A percentile compares a stretch with the other conserved stretches of the same genome.
Conservation (phyloP, 257 asterid genomes). For the Solanum dulcamara region DNA sequence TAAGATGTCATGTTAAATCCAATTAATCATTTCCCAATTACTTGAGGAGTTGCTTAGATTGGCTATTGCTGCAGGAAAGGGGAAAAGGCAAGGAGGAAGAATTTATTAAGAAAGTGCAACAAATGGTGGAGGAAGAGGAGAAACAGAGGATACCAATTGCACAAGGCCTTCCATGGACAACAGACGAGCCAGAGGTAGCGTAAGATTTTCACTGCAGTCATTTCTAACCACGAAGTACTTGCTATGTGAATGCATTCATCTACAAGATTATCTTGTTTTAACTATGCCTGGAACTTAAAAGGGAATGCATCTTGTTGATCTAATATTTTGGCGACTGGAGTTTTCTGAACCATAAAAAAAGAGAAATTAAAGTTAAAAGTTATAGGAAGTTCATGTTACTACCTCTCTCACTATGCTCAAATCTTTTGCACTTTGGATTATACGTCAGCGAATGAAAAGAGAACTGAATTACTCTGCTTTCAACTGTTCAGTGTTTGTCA, state of each 20-base stretch:
- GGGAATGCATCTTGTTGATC: not conserved
- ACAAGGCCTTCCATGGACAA: conserved; percentile 97
- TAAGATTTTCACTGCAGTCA: not conserved
- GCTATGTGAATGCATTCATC: not conserved
- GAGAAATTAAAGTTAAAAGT: not conserved
- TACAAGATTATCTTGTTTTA: not conserved
- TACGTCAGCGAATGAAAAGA: not conserved
- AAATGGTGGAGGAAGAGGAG: conserved; percentile 73
- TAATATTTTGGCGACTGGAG: not conserved
- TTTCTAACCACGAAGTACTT: not conserved
- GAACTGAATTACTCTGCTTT: not conserved
- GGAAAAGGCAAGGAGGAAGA: conserved; percentile 85
- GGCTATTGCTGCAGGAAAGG: conserved; percentile 51
- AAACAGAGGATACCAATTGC: conserved; percentile 74
- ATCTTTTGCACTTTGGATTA: not conserved
- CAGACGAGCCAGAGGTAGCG: conserved; percentile 92
- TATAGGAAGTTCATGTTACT: not conserved
- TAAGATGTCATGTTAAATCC: not conserved
- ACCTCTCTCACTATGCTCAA: not conserved
- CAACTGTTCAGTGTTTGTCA: conserved; percentile 42
- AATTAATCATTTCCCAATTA: not conserved
- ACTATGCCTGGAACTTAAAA: not conserved
- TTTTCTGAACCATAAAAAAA: not conserved
- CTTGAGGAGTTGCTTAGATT: not conserved
- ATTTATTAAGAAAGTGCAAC: conserved; percentile 55